phyloP scores from a whole-genome alignment of 2,329 filamentous ascomycete species.

The Neopestalotiopsis rosae region DNA sequence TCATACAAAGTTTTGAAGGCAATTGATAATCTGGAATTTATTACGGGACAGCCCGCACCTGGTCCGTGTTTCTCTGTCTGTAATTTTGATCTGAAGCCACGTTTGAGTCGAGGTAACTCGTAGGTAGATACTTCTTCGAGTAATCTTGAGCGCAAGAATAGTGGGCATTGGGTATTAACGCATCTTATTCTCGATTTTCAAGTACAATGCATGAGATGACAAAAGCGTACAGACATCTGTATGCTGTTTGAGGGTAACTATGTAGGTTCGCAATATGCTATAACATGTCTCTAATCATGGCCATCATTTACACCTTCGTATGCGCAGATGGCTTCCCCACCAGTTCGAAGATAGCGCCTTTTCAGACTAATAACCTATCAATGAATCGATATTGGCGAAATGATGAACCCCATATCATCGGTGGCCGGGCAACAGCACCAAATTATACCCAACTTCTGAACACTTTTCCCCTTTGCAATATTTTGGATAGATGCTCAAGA shows the following conservation, averaged over 20 bases:
- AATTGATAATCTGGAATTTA: neutral
- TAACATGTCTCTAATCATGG: neutral
- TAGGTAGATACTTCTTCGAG: no score
- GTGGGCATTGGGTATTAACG: no score
- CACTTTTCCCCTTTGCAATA: neutral
- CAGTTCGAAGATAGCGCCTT: neutral
- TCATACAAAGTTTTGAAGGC: neutral
- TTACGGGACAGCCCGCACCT: neutral
- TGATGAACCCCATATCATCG: neutral
- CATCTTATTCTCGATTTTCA: no score
- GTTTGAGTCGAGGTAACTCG: no score
- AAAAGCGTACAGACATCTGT: no score
- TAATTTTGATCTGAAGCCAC: neutral
- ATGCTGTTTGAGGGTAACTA: no score
- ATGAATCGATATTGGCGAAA: conserved; percentile 2
- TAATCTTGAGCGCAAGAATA: no score
- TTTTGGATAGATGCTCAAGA: neutral
- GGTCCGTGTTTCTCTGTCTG: neutral
- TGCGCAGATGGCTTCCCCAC: neutral
- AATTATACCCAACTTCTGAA: neutral
- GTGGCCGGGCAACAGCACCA: neutral
- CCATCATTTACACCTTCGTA: neutral
- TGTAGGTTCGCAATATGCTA: no score
- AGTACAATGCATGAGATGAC: no score
- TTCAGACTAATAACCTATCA: neutral